phyloP scores from a whole-genome alignment of 768 basidiomycete genomes.

The Termitomyces heimii region DNA sequence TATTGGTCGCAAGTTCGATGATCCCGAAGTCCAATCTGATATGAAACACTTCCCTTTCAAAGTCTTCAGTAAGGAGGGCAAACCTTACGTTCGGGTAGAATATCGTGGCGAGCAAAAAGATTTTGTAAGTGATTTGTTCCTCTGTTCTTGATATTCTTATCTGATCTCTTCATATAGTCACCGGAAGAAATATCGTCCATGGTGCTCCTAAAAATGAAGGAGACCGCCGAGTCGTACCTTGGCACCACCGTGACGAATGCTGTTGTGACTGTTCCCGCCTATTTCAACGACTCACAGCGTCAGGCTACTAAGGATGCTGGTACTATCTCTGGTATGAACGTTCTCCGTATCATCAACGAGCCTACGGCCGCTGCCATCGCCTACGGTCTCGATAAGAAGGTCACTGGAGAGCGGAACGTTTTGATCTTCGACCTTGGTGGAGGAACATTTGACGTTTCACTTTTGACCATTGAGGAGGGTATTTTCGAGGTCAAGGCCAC shows the following conservation, averaged over 20 bases:
- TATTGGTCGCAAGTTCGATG: conserved; percentile 89
- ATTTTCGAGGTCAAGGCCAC: conserved; percentile 99
- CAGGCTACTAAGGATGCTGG: conserved; percentile 99
- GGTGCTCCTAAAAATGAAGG: conserved; percentile 98
- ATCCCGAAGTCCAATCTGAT: conserved; percentile 78
- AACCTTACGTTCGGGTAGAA: conserved; percentile 83
- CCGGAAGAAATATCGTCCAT: conserved; percentile 98
- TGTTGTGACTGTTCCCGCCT: conserved; percentile 94
- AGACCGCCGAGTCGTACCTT: conserved; percentile 95
- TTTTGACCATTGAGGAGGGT: conserved; percentile 93
- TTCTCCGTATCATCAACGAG: conserved; percentile 98
- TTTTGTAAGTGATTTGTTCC: conserved; percentile 55
- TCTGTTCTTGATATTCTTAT: not conserved
- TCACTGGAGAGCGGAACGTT: conserved; percentile 85
- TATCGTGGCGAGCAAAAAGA: conserved; percentile 94
- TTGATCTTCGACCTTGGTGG: conserved; percentile 98
- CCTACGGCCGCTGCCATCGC: conserved; percentile 98
- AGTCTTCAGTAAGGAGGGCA: conserved; percentile 79
- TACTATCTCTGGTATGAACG: conserved; percentile 88
- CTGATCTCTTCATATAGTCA: conserved; percentile 45
- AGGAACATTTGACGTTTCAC: conserved; percentile 97
- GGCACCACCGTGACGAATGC: conserved; percentile 81
- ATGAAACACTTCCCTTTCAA: conserved; percentile 94
- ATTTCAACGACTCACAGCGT: conserved; percentile 99
- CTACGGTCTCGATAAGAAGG: conserved; percentile 97